Conservation (phyloP, 148 eudicot genomes). For the Fagopyrum homotropicum region DNA sequence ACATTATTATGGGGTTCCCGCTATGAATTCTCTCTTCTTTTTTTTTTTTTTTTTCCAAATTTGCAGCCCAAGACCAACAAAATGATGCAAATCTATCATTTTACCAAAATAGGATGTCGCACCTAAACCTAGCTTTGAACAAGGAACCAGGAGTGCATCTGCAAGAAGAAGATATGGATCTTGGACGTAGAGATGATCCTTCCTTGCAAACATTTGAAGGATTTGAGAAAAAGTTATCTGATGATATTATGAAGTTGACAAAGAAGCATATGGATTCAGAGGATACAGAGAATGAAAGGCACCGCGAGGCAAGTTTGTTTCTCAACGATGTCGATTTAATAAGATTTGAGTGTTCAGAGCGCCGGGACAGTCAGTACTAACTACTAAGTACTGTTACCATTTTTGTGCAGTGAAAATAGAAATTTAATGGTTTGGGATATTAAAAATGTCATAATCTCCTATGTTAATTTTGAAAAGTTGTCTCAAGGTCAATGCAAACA, state of each 20-base stretch:
- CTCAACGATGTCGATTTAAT: neutral
- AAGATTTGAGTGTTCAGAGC: neutral
- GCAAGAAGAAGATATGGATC: constrained; percentile 52
- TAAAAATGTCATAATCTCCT: neutral
- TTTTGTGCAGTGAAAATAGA: neutral
- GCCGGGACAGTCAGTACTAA: neutral
- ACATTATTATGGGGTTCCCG: too few relatives aligned
- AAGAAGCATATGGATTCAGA: constrained; percentile 53
- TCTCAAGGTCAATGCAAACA: neutral
- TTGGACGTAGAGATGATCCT: constrained; percentile 48
- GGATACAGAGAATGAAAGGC: constrained; percentile 54
- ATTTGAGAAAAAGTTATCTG: constrained; percentile 45
- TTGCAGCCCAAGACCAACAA: constrained; percentile 38
- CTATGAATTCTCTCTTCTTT: too few relatives aligned
- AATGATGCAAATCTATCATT: constrained; percentile 26
- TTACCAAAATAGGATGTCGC: constrained; percentile 28
- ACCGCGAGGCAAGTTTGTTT: constrained; percentile 47
- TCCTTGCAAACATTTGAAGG: constrained; percentile 29
- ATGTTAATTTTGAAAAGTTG: neutral
- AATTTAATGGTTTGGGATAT: neutral
- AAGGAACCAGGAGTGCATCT: constrained; percentile 29
- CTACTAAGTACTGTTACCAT: neutral
- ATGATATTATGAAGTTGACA: constrained; percentile 33
- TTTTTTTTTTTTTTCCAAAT: too few relatives aligned
- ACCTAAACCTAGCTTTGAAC: constrained; percentile 26